Percentiles rank a stretch among this genome's conserved stretches.
phyloP scores from a whole-genome alignment of 1,284 basidiomycete genomes.

The Puccinia horiana region DNA sequence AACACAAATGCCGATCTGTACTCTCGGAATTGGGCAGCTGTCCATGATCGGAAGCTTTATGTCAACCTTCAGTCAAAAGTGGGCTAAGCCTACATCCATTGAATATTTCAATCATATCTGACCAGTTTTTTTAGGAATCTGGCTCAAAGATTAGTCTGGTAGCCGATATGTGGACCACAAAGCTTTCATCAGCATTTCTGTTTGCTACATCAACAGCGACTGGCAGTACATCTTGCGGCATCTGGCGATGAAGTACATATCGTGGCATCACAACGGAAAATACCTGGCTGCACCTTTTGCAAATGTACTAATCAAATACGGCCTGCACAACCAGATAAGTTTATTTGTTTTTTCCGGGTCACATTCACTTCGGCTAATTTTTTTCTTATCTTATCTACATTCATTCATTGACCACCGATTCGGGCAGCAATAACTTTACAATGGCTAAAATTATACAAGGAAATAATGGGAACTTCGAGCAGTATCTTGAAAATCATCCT shows the following conservation, averaged over 20 bases:
- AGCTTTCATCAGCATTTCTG: background rate
- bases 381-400: constrained; percentile 13
- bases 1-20: background rate
- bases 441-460: background rate
- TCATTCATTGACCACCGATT: background rate
- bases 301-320: background rate
- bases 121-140: background rate
- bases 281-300: background rate
- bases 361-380: background rate
- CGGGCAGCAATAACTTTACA: background rate
- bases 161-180: background rate
- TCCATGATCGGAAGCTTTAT: background rate
- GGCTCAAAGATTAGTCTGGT: constrained; percentile 4
- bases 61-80: background rate
- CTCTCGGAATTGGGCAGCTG: background rate
- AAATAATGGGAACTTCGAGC: background rate
- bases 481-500: background rate
- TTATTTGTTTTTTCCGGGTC: background rate
- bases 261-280: background rate
- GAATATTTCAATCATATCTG: background rate
- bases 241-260: background rate
- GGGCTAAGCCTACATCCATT: background rate
- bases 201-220: background rate
- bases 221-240: background rate
- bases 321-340: background rate